Conservation (phyloP, 2,329 filamentous ascomycete genomes). For the Hypoxylon rubiginosum region DNA sequence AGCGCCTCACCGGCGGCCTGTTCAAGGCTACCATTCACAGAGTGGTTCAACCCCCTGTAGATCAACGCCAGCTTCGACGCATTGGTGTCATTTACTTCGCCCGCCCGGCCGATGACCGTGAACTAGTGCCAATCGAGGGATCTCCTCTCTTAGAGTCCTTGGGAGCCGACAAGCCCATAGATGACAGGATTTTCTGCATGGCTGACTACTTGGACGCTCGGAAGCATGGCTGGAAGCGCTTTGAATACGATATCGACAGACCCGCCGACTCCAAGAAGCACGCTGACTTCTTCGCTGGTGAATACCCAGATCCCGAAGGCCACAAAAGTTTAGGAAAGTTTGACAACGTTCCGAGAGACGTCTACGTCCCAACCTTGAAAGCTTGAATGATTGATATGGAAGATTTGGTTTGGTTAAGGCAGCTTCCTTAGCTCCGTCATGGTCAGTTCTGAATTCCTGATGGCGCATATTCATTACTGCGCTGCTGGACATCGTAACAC, state of each 20-base stretch:
- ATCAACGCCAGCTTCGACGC: constrained; percentile 54
- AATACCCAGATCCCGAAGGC: constrained; percentile 30
- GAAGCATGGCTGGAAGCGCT: constrained; percentile 51
- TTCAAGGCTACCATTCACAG: constrained; percentile 53
- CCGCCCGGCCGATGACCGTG: constrained; percentile 54
- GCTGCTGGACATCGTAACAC: neutral
- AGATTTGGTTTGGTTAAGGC: neutral
- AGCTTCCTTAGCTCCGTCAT: neutral
- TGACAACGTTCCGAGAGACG: constrained; percentile 29
- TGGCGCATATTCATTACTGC: neutral
- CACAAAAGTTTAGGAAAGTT: constrained; percentile 37
- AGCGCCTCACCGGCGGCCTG: constrained; percentile 52
- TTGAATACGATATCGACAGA: constrained; percentile 49
- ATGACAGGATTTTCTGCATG: constrained; percentile 48
- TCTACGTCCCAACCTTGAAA: constrained; percentile 24
- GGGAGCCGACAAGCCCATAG: constrained; percentile 48
- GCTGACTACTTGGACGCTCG: constrained; percentile 49
- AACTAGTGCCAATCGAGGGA: constrained; percentile 54
- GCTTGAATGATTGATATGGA: neutral
- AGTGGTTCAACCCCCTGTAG: constrained; percentile 50
- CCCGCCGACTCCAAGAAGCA: constrained; percentile 25
- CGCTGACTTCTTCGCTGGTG: constrained; percentile 32
- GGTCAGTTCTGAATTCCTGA: too few species aligned
- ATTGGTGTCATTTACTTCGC: constrained; percentile 59
- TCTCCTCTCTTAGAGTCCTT: constrained; percentile 51